A percentile compares a stretch with the other conserved stretches of the same genome.
Conservation (phyloP, 2,329 filamentous ascomycete species). For the Aspergillus niger region DNA sequence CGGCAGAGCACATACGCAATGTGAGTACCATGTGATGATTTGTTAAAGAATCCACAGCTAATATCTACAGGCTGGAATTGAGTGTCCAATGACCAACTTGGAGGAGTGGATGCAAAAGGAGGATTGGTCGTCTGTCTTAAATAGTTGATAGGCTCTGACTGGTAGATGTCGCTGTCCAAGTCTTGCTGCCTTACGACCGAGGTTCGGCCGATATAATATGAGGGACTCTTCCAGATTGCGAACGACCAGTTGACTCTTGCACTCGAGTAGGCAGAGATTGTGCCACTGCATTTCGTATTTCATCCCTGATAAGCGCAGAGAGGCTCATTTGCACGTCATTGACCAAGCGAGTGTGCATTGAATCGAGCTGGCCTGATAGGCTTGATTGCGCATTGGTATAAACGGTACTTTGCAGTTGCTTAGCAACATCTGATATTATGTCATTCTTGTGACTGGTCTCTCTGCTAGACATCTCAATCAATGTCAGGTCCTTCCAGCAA, state of each 20-base stretch:
- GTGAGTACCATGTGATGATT: conserved; percentile 32
- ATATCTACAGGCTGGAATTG: conserved; percentile 44
- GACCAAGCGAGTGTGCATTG: neutral
- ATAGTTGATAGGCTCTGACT: neutral
- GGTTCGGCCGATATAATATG: too few relatives aligned
- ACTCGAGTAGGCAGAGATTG: neutral
- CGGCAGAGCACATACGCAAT: conserved; percentile 47
- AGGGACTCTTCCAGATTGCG: too few relatives aligned
- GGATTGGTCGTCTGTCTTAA: conserved; percentile 28
- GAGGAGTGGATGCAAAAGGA: conserved; percentile 31
- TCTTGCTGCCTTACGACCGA: too few relatives aligned
- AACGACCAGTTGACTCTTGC: too few relatives aligned
- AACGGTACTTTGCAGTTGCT: neutral
- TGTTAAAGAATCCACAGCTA: neutral
- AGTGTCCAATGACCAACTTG: conserved; percentile 36
- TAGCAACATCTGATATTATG: neutral
- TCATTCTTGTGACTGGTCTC: neutral
- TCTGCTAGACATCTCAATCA: neutral
- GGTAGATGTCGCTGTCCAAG: too few relatives aligned
- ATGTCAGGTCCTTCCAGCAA: neutral
- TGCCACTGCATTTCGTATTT: neutral
- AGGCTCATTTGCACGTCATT: neutral
- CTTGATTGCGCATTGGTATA: neutral
- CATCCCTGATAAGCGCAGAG: neutral
- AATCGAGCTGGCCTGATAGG: neutral